phyloP scores from a whole-genome alignment of 495 filamentous ascomycete genomes.

The Penicillium psychrofluorescens region DNA sequence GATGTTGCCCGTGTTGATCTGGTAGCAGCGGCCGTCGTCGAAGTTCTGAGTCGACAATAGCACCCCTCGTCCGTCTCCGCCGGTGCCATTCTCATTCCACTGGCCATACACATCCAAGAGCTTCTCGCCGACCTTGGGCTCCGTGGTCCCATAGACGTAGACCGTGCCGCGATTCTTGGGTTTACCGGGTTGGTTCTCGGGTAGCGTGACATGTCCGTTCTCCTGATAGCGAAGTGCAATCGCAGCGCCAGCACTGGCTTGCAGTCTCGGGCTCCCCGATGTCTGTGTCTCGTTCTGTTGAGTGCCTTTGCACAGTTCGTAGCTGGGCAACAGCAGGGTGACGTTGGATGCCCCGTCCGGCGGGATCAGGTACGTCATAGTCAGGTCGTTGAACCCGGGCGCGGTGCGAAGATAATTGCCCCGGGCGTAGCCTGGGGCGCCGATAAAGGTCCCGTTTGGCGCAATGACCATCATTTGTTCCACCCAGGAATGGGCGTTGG shows the following conservation, averaged over 20 bases:
- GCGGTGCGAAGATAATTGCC: slow-evolving; percentile 47
- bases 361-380: slow-evolving; percentile 49
- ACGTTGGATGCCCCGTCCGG: slow-evolving; percentile 26
- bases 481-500: slow-evolving; percentile 68
- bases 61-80: slow-evolving; percentile 64
- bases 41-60: slow-evolving; percentile 68
- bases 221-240: slow-evolving; percentile 73
- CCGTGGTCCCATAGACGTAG: slow-evolving; percentile 74
- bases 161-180: slow-evolving; percentile 65
- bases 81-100: slow-evolving; percentile 71
- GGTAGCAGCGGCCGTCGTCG: slow-evolving; percentile 81
- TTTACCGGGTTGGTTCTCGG: slow-evolving; percentile 50
- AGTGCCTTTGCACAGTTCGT: slow-evolving; percentile 47
- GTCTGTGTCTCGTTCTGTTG: slow-evolving; percentile 49
- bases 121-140: slow-evolving; percentile 53
- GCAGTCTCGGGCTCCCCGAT: slow-evolving; percentile 50
- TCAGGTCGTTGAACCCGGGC: slow-evolving; percentile 41
- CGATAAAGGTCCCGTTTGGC: slow-evolving; percentile 65
- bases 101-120: slow-evolving; percentile 59
- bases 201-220: slow-evolving; percentile 79
- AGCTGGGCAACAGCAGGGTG: slow-evolving; percentile 18
- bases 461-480: slow-evolving; percentile 65
- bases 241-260: slow-evolving; percentile 58
- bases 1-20: slow-evolving; percentile 50
- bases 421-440: slow-evolving; percentile 59